Base-by-base conservation (phyloP, 805 yeast genomes). In the Zygotorulaspora florentina region DNA sequence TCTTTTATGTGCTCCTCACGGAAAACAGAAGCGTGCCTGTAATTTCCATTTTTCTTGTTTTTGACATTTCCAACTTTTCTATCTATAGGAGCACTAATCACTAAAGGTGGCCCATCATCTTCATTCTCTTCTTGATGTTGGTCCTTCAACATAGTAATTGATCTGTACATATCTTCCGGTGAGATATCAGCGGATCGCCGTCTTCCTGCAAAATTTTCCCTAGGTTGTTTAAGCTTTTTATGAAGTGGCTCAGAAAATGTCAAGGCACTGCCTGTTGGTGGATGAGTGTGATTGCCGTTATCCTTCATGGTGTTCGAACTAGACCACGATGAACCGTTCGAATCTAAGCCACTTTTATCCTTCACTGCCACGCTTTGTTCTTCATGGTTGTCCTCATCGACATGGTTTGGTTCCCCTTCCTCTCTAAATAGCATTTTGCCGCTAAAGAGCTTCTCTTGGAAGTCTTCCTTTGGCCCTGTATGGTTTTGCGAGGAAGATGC, bases 91-190 rank as follows among this genome's bases (percentile, higher is more conserved):
- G 93, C 83, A 48, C 76, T 76, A 36, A 89, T 83, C 7, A 83
- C 79, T 29, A 88, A 65, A 1, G 91, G 89, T 3, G 91, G 93
- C 0, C 91, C 95, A 30, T 82, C 79, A 29, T 80, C 83, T 18
- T 73, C 75, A 15, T 46, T 56, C 33, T 63, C 61, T 18, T 61
- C 64, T n/a, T 66, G 68, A 45, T 73, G 74, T 34, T 73, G 70
- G 43, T 75, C 73, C 54, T 84, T 84, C 68, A 90, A 69, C 83
- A 89, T 81, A 35, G 88, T 81, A 54, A 89, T 84, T 3, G 96
- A 88, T 70, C 83, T 74, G 61, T 74, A 83, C 80, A 89, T 83
- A 59, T 90, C 96, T 40, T 84, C 78, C 1, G 96, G 96, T 28
- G 84, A 82, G 10, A 86, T 69, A 17, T 81, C 77, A n/a, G 66